These are phyloP conservation scores for Juglanconis juglandina DNA, from an alignment of 2,329 filamentous ascomycete genomes.

Conservation along the genomic window DNA sequence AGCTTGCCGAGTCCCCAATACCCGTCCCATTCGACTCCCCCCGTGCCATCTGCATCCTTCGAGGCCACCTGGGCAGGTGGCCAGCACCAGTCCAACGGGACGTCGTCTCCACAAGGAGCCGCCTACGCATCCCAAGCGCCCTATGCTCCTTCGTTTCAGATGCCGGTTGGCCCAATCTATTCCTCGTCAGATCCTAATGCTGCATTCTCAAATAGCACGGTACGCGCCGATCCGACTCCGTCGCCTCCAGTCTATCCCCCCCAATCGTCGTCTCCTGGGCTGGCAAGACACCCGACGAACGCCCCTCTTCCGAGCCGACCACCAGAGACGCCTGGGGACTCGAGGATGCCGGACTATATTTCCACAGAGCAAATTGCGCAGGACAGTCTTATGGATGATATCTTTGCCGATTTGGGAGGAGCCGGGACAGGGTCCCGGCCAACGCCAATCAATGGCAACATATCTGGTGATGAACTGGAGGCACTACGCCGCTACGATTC, in stretches of 20 bases:
- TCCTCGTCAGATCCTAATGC: conserved; percentile 41
- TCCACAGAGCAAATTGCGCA: conserved; percentile 40
- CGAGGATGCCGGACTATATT: conserved; percentile 30
- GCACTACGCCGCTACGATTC: conserved; percentile 49
- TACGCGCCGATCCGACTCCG: conserved; percentile 44
- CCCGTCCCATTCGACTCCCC: conserved; percentile 23
- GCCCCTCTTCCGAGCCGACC: conserved; percentile 56
- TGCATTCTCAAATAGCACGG: conserved; percentile 40
- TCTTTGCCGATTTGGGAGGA: conserved; percentile 51
- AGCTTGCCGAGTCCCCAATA: conserved; percentile 36
- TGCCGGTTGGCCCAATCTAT: conserved; percentile 51
- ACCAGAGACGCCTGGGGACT: conserved; percentile 40
- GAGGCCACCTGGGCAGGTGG: conserved; percentile 21
- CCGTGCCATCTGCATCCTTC: conserved; percentile 18
- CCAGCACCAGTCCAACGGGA: conserved; percentile 23
- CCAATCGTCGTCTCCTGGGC: conserved; percentile 39
- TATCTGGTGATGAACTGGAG: conserved; percentile 45
- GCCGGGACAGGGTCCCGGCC: conserved; percentile 36
- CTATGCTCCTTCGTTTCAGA: conserved; percentile 51
- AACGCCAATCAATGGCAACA: conserved; percentile 43
- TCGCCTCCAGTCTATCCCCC: conserved; percentile 40
- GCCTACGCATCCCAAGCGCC: conserved; percentile 39
- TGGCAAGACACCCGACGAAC: conserved; percentile 57
- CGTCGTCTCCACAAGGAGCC: conserved; percentile 12
- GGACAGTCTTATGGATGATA: conserved; percentile 55